Evolutionary conservation across 306 rosid genomes (phyloP), one percentile per base, ranked within the genome.

Genomic region (Dalbergia cochinchinensis): DNA sequence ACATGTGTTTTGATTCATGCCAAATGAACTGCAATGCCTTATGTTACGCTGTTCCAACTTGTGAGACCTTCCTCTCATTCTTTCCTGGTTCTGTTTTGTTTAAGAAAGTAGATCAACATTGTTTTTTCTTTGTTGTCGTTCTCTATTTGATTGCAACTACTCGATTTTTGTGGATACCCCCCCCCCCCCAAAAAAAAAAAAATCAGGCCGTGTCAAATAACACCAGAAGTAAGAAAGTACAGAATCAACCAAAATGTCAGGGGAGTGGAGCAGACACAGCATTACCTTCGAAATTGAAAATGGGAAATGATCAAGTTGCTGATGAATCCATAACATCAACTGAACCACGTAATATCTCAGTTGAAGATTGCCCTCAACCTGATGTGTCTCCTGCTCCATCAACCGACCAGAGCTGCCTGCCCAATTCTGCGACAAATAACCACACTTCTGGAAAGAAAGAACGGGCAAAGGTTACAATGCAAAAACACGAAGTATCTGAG

Each of bases 201-300:
- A n/a, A n/a, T 54, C 83, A 88, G 91, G 86, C 22, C 65, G 71
- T 18, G 47, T 77, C 80, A 15, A 42, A 44, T 62, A 68, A 73
- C 83, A 71, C 69, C 81, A 83, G 70, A 74, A 69, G 71, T 60
- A 73, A 62, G 78, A 76, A 75, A 85, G 65, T 59, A 73, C 83
- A 48, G 62, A 79, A 55, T 26, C 82, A 79, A 83, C 76, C 83
- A 71, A 85, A 80, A 61, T 78, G 48, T 77, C 78, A 65, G 14
- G 83, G 78, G 16, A 81, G 63, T 59, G 72, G 18, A 76, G 68
- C 78, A 58, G 79, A 69, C 73, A 55, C 76, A 18, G 77, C 78
- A 80, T 37, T 63, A 59, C 50, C 81, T 62, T 59, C 63, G 51
- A 76, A 87, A 77, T 77, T 63, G 6, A 86, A 84, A 87, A 47